Evolutionary conservation across 305 asterid genomes (phyloP).

Genomic region (Fraxinus velutina): DNA sequence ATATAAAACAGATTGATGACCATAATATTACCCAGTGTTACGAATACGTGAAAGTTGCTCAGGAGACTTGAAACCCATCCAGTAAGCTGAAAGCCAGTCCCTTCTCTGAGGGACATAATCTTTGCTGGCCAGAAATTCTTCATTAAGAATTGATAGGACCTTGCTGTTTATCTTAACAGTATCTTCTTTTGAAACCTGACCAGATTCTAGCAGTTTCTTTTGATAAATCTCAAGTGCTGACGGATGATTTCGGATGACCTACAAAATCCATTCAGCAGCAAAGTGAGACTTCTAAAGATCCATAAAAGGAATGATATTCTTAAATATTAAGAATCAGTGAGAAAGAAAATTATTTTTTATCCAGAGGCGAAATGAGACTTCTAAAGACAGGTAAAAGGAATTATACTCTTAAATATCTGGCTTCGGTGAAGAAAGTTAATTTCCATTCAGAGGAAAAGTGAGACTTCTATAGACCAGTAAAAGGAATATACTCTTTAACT

Average conservation of each 20-base stretch:
- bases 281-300: background rate
- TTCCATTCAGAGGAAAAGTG: constrained; percentile 6
- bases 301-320: background rate
- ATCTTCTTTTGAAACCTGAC: constrained; percentile 64
- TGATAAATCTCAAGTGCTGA: constrained; percentile 80
- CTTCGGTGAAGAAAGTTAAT: background rate
- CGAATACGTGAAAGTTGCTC: constrained; percentile 83
- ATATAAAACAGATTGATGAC: background rate
- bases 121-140: constrained; percentile 92
- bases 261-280: constrained; percentile 13
- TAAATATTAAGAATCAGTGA: background rate
- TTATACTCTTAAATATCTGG: constrained; percentile 3
- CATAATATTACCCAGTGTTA: constrained; percentile 63
- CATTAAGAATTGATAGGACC: constrained; percentile 70
- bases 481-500: background rate
- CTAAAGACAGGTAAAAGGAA: background rate
- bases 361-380: constrained; percentile 16
- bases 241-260: constrained; percentile 81
- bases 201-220: constrained; percentile 67
- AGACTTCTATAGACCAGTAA: constrained; percentile 9
- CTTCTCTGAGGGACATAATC: constrained; percentile 77
- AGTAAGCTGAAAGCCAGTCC: constrained; percentile 97
- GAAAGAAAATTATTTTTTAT: background rate
- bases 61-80: constrained; percentile 90
- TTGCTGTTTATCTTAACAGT: constrained; percentile 64